Percentiles rank a stretch among this genome's conserved stretches.
Conservation (phyloP, 371 early-diverging fungal genomes). For the Rhizopus stolonifer region DNA sequence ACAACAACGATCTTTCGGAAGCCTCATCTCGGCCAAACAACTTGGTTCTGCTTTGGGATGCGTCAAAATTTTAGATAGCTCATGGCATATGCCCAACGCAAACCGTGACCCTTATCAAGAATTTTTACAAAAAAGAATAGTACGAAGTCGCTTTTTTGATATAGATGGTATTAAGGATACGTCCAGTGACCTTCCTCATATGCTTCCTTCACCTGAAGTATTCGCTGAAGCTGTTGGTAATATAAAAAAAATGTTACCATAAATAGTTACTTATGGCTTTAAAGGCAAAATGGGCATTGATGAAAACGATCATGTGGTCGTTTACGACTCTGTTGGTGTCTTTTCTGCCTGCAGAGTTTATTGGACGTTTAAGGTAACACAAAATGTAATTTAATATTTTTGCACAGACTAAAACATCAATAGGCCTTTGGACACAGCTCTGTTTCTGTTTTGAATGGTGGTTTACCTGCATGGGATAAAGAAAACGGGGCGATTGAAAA, state of each 20-base stretch:
- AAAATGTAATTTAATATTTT: not conserved
- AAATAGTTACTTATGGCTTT: no score
- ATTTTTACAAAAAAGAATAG: constrained; percentile 58
- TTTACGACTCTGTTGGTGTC: constrained; percentile 73
- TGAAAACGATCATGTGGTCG: constrained; percentile 71
- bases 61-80: constrained; percentile 81
- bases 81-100: constrained; percentile 85
- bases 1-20: constrained; percentile 20
- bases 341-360: constrained; percentile 76
- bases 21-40: constrained; percentile 30
- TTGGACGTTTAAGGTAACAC: constrained; percentile 76
- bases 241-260: not conserved
- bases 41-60: constrained; percentile 28
- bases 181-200: constrained; percentile 69
- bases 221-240: constrained; percentile 66
- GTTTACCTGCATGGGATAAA: constrained; percentile 77
- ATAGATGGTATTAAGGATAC: constrained; percentile 76
- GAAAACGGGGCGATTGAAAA: constrained; percentile 47
- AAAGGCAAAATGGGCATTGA: constrained; percentile 70
- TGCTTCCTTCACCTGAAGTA: constrained; percentile 67
- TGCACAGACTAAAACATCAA: not conserved
- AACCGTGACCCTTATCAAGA: constrained; percentile 69
- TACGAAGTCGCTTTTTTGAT: constrained; percentile 69
- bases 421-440: constrained; percentile 83
- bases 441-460: constrained; percentile 87